phyloP scores from a whole-genome alignment of 768 basidiomycete species.

The Fomitopsis serialis region DNA sequence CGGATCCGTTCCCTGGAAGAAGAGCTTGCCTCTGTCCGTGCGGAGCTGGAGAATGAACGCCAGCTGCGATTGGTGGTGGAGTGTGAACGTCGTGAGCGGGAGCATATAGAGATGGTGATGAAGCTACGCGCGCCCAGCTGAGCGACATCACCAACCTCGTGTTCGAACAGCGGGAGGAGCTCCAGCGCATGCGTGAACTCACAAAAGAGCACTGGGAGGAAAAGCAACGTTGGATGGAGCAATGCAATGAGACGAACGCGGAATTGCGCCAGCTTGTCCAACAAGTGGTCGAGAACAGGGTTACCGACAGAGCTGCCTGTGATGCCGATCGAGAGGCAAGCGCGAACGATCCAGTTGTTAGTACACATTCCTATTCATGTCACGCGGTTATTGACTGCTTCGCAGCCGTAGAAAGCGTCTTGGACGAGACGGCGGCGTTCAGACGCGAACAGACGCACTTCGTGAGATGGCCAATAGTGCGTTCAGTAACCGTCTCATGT shows the following conservation, averaged over 20 bases:
- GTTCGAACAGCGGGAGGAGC: constrained; percentile 57
- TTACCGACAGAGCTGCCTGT: constrained; percentile 41
- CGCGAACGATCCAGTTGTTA: constrained; percentile 53
- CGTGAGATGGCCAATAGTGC: constrained; percentile 16
- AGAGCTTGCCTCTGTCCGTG: constrained; percentile 14
- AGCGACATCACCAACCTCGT: constrained; percentile 69
- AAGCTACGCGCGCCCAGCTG: constrained; percentile 54
- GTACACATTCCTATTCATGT: constrained; percentile 16
- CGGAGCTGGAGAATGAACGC: constrained; percentile 60
- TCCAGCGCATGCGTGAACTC: constrained; percentile 51
- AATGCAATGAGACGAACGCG: constrained; percentile 52
- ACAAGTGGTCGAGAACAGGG: constrained; percentile 51
- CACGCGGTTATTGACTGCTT: constrained; percentile 8
- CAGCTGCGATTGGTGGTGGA: constrained; percentile 53
- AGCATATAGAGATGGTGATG: constrained; percentile 53
- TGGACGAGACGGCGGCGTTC: constrained; percentile 54
- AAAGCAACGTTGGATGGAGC: constrained; percentile 50
- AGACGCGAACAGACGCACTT: constrained; percentile 43
- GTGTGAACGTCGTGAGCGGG: constrained; percentile 55
- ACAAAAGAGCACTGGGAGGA: constrained; percentile 60
- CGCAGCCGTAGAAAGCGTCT: constrained; percentile 52
- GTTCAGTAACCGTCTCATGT: neutral
- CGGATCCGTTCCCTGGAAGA: constrained; percentile 20
- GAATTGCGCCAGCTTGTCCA: constrained; percentile 59
- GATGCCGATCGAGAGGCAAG: constrained; percentile 50